Percentiles rank a stretch among this genome's conserved stretches.
Conservation (phyloP, 2,329 filamentous ascomycete genomes). For the Emericellopsis cladophorae region DNA sequence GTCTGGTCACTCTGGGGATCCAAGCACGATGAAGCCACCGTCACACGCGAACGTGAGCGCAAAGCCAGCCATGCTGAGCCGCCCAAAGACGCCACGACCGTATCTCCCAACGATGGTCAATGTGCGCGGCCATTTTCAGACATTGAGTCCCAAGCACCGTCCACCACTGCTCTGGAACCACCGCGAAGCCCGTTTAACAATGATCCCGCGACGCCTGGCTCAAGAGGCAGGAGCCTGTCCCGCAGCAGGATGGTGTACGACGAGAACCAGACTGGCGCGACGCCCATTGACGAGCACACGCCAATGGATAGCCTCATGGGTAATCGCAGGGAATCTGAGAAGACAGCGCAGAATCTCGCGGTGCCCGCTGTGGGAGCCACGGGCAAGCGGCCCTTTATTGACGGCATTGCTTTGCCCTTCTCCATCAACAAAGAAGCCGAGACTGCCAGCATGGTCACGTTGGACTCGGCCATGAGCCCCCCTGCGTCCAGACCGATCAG, state of each 20-base stretch:
- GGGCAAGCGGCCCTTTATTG: conserved; percentile 52
- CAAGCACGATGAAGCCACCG: conserved; percentile 70
- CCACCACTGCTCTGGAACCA: conserved; percentile 5
- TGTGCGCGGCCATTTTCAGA: conserved; percentile 28
- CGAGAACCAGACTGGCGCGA: conserved; percentile 30
- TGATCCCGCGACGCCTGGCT: not conserved
- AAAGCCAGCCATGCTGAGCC: conserved; percentile 31
- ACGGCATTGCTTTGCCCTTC: conserved; percentile 62
- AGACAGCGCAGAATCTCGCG: conserved; percentile 25
- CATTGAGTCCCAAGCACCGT: conserved; percentile 22
- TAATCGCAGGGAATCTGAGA: conserved; percentile 19
- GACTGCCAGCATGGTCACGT: conserved; percentile 59
- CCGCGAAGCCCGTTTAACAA: no score
- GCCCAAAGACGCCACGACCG: conserved; percentile 14
- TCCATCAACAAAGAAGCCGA: conserved; percentile 50
- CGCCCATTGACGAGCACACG: conserved; percentile 22
- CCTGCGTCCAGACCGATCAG: conserved; percentile 20
- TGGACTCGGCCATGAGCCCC: conserved; percentile 30
- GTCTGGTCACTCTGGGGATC: conserved; percentile 84
- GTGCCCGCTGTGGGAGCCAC: conserved; percentile 34
- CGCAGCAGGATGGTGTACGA: conserved; percentile 34
- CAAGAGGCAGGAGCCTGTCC: conserved; percentile 24
- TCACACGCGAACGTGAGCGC: conserved; percentile 41
- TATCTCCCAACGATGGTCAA: conserved; percentile 25
- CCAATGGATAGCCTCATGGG: conserved; percentile 30